These are phyloP conservation scores for Hirschioporus abietinus DNA, from an alignment of 768 basidiomycete genomes.

Conservation along the genomic window DNA sequence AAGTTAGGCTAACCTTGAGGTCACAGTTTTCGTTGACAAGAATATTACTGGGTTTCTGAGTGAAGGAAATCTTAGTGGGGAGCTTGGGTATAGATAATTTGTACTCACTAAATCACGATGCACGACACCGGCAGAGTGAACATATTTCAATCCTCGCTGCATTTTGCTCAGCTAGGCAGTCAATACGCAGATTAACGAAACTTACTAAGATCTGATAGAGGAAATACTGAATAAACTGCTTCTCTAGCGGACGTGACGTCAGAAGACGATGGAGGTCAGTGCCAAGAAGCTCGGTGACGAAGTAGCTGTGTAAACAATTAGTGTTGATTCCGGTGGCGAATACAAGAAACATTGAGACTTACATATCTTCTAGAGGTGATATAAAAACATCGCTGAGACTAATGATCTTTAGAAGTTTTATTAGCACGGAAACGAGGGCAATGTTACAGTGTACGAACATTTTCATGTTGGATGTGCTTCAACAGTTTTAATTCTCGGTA, in stretches of 20 bases:
- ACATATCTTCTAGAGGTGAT: conserved; percentile 98
- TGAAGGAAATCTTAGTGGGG: conserved; percentile 4
- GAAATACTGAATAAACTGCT: conserved; percentile 99
- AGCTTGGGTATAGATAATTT: conserved; percentile 4
- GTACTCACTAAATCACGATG: conserved; percentile 87
- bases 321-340: background rate
- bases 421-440: conserved; percentile 7
- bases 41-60: conserved; percentile 96
- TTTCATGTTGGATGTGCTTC: conserved; percentile 98
- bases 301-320: conserved; percentile 59
- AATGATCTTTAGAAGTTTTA: conserved; percentile 67
- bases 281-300: conserved; percentile 96
- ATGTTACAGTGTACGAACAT: conserved; percentile 45
- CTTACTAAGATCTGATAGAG: conserved; percentile 92
- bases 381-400: conserved; percentile 99
- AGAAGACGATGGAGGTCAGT: conserved; percentile 97
- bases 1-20: conserved; percentile 63
- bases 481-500: conserved; percentile 97
- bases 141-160: conserved; percentile 97
- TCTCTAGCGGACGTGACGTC: conserved; percentile 94
- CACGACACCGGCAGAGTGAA: conserved; percentile 98
- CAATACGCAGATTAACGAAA: conserved; percentile 8
- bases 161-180: background rate
- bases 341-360: conserved; percentile 23
- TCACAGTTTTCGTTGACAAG: conserved; percentile 99